Base-by-base conservation (phyloP, 192 early-diverging fungal genomes). In the Backusella mclennaniae region DNA sequence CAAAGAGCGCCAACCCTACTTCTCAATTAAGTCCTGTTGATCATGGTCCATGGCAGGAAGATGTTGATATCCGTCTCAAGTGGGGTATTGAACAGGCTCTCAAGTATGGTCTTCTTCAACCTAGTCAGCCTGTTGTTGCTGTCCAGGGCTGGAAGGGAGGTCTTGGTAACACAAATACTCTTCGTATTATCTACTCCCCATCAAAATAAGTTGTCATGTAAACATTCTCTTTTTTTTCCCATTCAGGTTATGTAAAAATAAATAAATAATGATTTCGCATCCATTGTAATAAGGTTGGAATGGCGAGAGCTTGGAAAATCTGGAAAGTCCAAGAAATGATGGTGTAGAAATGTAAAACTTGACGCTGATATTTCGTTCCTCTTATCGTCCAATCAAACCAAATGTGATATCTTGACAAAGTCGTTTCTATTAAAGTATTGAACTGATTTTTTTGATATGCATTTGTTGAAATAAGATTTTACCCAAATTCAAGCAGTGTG, bases 81-180 rank as follows among this genome's bases (percentile, higher is more conserved):
- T 94, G 90, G 87, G 80, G 91, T 72, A 91, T 95, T 83, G 89
- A 92, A 44, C 89, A 90, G 52, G 94, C 91, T 35, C 84, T 92
- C 33, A 84, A 91, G 66, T 84, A 89, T 21, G 89, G 89, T 14
- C 80, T 91, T 35, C 76, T 91, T 49, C 76, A 91, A 81, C 84
- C 82, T 76, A 89, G 91, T 74, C 84, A 94, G 56, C 82, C 91
- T 39, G 89, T 94, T 19, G 89, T 94, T 77, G 91, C 90, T 38
- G 87, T 94, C 73, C 93, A 94, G 83, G 93, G 93, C 49, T 94
- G 92, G 92, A 87, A 89, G 41, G 89, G 91, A 33, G 93, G 93
- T 59, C 83, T 91, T 39, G 93, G 93, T 67, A 93, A 93, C 85
- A 94, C 93, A 80, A 94, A 94, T 85, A 94, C 93, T 35, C 91